phyloP scores from a whole-genome alignment of 2,329 filamentous ascomycete genomes.

The Penicillium sp. region DNA sequence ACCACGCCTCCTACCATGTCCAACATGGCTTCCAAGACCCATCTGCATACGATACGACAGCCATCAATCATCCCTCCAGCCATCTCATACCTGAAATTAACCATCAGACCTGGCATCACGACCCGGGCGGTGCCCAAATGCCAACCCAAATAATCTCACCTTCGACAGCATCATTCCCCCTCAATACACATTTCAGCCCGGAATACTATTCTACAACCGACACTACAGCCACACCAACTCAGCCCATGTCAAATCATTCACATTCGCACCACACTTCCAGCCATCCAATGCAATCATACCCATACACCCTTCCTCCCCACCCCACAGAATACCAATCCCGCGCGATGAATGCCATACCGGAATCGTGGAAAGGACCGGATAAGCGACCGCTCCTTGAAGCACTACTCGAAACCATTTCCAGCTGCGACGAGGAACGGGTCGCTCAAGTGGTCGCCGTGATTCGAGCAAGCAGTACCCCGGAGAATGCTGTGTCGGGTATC shows the following conservation, averaged over 20 bases:
- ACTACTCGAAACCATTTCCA: slow-evolving; percentile 23
- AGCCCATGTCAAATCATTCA: neutral
- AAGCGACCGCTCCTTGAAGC: slow-evolving; percentile 22
- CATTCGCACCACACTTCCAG: neutral
- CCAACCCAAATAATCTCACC: neutral
- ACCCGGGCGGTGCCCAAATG: too few species aligned
- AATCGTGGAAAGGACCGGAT: slow-evolving; percentile 21
- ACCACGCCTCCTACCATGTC: neutral
- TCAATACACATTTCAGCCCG: slow-evolving; percentile 3
- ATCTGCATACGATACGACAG: too few species aligned
- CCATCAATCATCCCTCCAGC: too few species aligned
- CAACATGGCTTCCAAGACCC: neutral
- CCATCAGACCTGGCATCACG: too few species aligned
- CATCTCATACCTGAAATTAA: too few species aligned
- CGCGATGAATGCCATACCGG: slow-evolving; percentile 8
- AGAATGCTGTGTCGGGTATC: slow-evolving; percentile 24
- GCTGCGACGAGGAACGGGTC: slow-evolving; percentile 23
- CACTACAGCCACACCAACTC: neutral
- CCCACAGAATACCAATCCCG: neutral
- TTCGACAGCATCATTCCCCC: too few species aligned
- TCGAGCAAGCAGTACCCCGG: slow-evolving; percentile 22
- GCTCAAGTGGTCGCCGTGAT: slow-evolving; percentile 24
- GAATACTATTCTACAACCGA: neutral
- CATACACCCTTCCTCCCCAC: neutral
- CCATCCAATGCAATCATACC: neutral